A percentile compares a stretch with the other conserved stretches of the same genome.
These are phyloP conservation scores for Akebia trifoliata DNA, from an alignment of 164 flowering plant species.

Conservation along the genomic window DNA sequence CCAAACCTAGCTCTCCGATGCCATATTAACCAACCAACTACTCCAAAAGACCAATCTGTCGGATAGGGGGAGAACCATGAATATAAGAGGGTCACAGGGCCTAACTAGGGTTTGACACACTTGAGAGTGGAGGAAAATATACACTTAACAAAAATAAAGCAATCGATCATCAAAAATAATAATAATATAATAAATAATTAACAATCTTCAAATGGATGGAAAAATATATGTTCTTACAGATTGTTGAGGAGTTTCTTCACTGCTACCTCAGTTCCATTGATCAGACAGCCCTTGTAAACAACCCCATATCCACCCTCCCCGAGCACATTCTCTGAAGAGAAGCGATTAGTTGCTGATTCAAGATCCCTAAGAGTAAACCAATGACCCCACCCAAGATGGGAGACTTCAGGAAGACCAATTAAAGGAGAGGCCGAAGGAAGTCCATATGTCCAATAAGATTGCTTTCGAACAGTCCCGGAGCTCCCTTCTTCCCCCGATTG, in stretches of 20 bases:
- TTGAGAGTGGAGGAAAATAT: too few relatives aligned
- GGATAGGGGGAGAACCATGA: too few relatives aligned
- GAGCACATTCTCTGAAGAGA: conserved; percentile 59
- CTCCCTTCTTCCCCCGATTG: conserved; percentile 85
- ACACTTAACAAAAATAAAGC: too few relatives aligned
- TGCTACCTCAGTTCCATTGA: conserved; percentile 85
- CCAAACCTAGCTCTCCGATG: too few relatives aligned
- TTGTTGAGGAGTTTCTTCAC: conserved; percentile 88
- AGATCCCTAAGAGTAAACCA: conserved; percentile 95
- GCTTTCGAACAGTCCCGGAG: conserved; percentile 46
- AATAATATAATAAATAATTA: background rate
- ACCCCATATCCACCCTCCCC: conserved; percentile 98
- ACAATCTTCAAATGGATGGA: background rate
- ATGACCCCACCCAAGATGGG: conserved; percentile 97
- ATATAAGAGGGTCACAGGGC: background rate
- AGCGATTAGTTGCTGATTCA: conserved; percentile 59
- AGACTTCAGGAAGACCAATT: conserved; percentile 77
- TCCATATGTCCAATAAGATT: conserved; percentile 37
- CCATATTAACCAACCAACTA: too few relatives aligned
- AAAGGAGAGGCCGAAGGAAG: conserved; percentile 65
- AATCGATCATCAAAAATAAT: background rate
- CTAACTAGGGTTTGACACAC: too few relatives aligned
- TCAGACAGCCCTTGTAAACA: conserved; percentile 65
- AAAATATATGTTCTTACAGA: conserved; percentile 43
- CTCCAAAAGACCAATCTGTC: too few relatives aligned